Base-by-base conservation (phyloP, 2,329 filamentous ascomycete genomes). In the Tolypocladium amazonense region DNA sequence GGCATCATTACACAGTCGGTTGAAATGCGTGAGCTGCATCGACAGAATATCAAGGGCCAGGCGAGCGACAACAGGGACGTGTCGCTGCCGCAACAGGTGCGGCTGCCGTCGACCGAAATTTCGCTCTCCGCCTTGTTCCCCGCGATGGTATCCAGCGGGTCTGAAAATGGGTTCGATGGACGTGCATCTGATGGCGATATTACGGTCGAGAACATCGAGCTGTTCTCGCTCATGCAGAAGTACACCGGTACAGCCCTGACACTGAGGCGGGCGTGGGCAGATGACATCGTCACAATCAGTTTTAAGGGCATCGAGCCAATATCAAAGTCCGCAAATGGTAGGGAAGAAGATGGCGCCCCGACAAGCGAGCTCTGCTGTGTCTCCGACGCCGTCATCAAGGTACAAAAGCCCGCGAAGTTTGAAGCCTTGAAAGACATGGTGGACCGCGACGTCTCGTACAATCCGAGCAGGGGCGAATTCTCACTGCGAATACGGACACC, bases 371-470 rank as follows among this genome's bases (percentile, higher is more conserved):
- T 81, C 18, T 70, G 70, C 14, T 75, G 77, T 43, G 68, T 79
- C 15, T 76, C 79, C 2, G 80, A 84, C 58, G 84, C 82, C 12
- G 77, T 79, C n/a, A 76, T 87, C 45, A 75, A 75, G 33, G 81
- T 86, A 20, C 73, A 75, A 12, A 79, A 81, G 60, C 79, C 76
- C n/a, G 65, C 74, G 7, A 82, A 80, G 61, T 85, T 87, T 65
- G 74, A 74, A 47, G 74, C 80, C n/a, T 77, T 87, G 14, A 78
- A 77, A 64, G 77, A 77, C 12, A 78, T 77, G 53, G 76, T 85
- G 30, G 85, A 87, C 64, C 76, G 77, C 3, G 83, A 88, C 65
- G 82, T 91, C 30, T 79, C 78, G 3, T 90, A 88, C 70, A 80
- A 83, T 63, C 71, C 77, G 2, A 73, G 73, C 27, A 79, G 79